phyloP scores from a whole-genome alignment of 2,329 filamentous ascomycete genomes.

The Stagonosporopsis chrysanthemi region DNA sequence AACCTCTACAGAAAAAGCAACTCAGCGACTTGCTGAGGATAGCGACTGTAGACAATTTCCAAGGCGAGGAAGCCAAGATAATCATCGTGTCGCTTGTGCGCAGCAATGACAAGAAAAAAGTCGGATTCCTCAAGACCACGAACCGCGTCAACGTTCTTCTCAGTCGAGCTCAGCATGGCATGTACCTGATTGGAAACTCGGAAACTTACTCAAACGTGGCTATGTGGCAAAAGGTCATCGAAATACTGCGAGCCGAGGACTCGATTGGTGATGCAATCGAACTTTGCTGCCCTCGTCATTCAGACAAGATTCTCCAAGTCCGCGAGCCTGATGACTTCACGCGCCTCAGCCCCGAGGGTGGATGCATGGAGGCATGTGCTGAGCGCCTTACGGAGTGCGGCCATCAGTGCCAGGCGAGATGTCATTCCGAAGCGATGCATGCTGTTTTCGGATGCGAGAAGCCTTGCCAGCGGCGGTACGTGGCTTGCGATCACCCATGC shows the following conservation, averaged over 20 bases:
- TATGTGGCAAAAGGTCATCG: conserved; percentile 70
- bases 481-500: conserved; percentile 38
- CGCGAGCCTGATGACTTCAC: conserved; percentile 39
- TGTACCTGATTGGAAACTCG: conserved; percentile 74
- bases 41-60: conserved; percentile 77
- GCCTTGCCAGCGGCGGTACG: conserved; percentile 34
- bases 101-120: conserved; percentile 66
- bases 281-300: conserved; percentile 43
- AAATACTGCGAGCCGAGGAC: conserved; percentile 54
- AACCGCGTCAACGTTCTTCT: conserved; percentile 76
- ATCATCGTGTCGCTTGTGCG: conserved; percentile 74
- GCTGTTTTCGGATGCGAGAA: conserved; percentile 32
- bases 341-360: conserved; percentile 41
- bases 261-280: conserved; percentile 27
- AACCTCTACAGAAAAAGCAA: conserved; percentile 32
- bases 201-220: conserved; percentile 62
- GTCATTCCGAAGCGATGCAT: conserved; percentile 44
- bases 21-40: conserved; percentile 46
- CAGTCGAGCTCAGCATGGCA: conserved; percentile 71
- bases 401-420: conserved; percentile 38
- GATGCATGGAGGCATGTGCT: conserved; percentile 34
- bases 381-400: conserved; percentile 38
- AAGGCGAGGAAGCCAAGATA: conserved; percentile 77
- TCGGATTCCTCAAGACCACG: conserved; percentile 70
- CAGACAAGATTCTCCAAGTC: conserved; percentile 32